Conservation (phyloP, 257 asterid species). For the Solanum raphanifolium region DNA sequence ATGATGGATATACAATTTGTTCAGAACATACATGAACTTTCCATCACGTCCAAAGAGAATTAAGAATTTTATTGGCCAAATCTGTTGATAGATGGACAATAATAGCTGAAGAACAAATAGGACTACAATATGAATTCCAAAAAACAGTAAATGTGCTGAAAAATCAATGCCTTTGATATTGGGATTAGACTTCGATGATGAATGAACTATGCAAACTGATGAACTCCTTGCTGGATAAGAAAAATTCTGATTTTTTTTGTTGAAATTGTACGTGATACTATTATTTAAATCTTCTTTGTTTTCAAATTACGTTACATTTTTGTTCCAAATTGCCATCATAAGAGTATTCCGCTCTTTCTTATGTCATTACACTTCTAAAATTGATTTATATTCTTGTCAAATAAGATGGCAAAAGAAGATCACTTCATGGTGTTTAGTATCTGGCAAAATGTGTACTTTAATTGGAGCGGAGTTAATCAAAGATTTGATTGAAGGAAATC, state of each 20-base stretch:
- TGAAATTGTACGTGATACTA: neutral
- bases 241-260: neutral
- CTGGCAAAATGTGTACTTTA: too few species aligned
- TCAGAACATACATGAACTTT: too few species aligned
- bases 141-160: neutral
- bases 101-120: neutral
- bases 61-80: neutral
- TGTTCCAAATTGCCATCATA: neutral
- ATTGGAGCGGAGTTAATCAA: too few species aligned
- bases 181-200: neutral
- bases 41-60: neutral
- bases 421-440: too few species aligned
- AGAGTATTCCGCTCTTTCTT: neutral
- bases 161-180: neutral
- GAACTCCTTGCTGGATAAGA: neutral
- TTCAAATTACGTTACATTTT: too few species aligned
- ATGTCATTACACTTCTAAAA: neutral
- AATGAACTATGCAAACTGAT: neutral
- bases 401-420: too few species aligned
- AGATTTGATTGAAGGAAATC: too few species aligned
- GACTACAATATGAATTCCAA: neutral
- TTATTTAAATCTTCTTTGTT: neutral
- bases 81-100: neutral
- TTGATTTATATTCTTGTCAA: neutral
- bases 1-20: too few species aligned